Evolutionary conservation across 164 flowering plant species (phyloP).

Genomic region (Dillenia turbinata): DNA sequence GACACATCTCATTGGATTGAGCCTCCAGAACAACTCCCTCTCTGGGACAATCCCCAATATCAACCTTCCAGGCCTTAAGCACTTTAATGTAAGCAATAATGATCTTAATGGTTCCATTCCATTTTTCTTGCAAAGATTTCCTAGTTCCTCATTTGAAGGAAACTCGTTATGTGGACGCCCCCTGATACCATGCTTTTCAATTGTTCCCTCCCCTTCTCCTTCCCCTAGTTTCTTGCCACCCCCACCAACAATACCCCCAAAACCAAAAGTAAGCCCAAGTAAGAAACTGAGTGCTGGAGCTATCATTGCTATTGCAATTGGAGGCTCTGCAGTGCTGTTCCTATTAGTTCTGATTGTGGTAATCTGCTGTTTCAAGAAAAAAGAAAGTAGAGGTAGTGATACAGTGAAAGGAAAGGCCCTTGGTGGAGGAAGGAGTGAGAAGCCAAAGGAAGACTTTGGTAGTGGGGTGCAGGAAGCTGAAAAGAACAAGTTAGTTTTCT

Average conservation of each 20-base stretch:
- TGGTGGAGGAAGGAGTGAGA: conserved; percentile 44
- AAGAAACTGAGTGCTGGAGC: conserved; percentile 38
- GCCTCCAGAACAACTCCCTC: conserved; percentile 55
- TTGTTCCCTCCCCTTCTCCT: conserved; percentile 44
- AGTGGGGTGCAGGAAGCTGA: conserved; percentile 78
- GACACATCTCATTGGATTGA: conserved; percentile 37
- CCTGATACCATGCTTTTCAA: conserved; percentile 43
- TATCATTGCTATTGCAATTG: conserved; percentile 57
- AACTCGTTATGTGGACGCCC: conserved; percentile 72
- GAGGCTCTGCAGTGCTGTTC: conserved; percentile 38
- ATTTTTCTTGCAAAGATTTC: conserved; percentile 35
- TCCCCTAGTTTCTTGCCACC: conserved; percentile 18
- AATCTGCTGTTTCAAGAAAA: conserved; percentile 39
- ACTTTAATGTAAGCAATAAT: conserved; percentile 56
- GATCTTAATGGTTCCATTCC: conserved; percentile 62
- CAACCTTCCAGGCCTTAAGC: conserved; percentile 36
- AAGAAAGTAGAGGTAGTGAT: conserved; percentile 18
- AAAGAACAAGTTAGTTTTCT: conserved; percentile 66
- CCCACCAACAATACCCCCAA: conserved; percentile 23
- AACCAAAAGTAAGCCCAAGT: conserved; percentile 11
- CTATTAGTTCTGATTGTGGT: conserved; percentile 27
- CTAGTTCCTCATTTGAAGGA: conserved; percentile 56
- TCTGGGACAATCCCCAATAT: conserved; percentile 53
- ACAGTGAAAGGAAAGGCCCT: conserved; percentile 35
- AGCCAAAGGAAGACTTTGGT: conserved; percentile 66